Percentiles rank a stretch among this genome's conserved stretches.
phyloP scores from a whole-genome alignment of 371 early-diverging fungal species.

The Lichtheimia ornata region DNA sequence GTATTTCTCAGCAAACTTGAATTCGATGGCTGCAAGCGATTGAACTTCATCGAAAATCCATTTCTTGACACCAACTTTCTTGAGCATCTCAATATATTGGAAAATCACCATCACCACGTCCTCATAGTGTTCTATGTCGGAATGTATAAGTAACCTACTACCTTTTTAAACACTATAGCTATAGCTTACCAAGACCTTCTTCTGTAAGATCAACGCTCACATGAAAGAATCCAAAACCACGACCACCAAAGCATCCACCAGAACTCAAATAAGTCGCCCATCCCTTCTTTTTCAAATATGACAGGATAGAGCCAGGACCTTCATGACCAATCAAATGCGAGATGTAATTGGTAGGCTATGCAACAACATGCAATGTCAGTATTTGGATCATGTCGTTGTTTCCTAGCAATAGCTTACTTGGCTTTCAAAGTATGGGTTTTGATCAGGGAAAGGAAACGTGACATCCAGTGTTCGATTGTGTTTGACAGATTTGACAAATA shows the following conservation, averaged over 20 bases:
- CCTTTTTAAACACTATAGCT: not conserved
- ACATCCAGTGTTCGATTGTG: conserved; percentile 73
- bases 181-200: conserved; percentile 66
- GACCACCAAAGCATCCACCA: conserved; percentile 58
- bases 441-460: conserved; percentile 85
- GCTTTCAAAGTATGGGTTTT: conserved; percentile 52
- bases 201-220: conserved; percentile 79
- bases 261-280: conserved; percentile 84
- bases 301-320: conserved; percentile 83
- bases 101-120: conserved; percentile 83
- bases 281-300: conserved; percentile 78
- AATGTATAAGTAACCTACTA: not conserved
- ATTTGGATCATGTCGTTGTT: not conserved
- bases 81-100: conserved; percentile 86
- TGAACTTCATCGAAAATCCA: conserved; percentile 84
- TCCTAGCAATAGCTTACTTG: conserved; percentile 33
- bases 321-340: conserved; percentile 82
- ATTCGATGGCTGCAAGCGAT: conserved; percentile 65
- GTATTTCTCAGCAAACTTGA: conserved; percentile 82
- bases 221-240: conserved; percentile 80
- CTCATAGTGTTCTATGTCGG: conserved; percentile 59
- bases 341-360: conserved; percentile 68
- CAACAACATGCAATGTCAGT: not conserved
- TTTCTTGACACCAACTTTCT: conserved; percentile 64
- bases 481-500: conserved; percentile 80